Percentiles rank a stretch among this genome's conserved stretches.
Conservation (phyloP, 2,329 filamentous ascomycete genomes). For the Cyanodermella asteris region DNA sequence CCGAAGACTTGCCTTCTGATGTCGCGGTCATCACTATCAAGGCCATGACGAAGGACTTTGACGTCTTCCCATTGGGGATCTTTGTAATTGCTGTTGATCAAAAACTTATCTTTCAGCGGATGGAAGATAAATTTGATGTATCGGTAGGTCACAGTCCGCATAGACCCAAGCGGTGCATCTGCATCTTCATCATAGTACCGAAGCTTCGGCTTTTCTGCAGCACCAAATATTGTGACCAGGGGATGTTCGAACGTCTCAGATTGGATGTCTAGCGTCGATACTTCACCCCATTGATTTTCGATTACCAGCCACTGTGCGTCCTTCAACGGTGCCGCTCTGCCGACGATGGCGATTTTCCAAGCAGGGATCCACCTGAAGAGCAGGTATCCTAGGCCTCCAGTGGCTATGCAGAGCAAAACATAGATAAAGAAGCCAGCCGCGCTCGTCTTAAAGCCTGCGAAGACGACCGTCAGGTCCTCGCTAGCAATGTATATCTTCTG, state of each 20-base stretch:
- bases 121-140: constrained; percentile 90
- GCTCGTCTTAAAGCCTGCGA: constrained; percentile 77
- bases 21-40: constrained; percentile 75
- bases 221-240: constrained; percentile 37
- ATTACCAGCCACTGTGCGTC: constrained; percentile 81
- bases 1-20: constrained; percentile 73
- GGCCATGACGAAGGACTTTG: constrained; percentile 49
- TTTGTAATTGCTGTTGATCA: constrained; percentile 77
- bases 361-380: constrained; percentile 75
- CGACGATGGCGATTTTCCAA: constrained; percentile 61
- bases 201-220: constrained; percentile 33
- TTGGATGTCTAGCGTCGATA: constrained; percentile 51
- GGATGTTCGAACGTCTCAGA: constrained; percentile 35
- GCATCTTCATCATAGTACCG: constrained; percentile 46
- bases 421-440: constrained; percentile 47
- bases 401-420: constrained; percentile 44
- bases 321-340: constrained; percentile 43
- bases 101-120: constrained; percentile 69
- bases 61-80: constrained; percentile 75
- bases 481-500: constrained; percentile 88
- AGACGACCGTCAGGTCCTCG: constrained; percentile 82
- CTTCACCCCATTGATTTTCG: constrained; percentile 94
- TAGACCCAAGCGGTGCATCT: constrained; percentile 52
- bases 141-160: constrained; percentile 71
- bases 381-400: constrained; percentile 60